Evolutionary conservation across 2,329 filamentous ascomycete genomes (phyloP).

Genomic region (Aspergillus puulaauensis): DNA sequence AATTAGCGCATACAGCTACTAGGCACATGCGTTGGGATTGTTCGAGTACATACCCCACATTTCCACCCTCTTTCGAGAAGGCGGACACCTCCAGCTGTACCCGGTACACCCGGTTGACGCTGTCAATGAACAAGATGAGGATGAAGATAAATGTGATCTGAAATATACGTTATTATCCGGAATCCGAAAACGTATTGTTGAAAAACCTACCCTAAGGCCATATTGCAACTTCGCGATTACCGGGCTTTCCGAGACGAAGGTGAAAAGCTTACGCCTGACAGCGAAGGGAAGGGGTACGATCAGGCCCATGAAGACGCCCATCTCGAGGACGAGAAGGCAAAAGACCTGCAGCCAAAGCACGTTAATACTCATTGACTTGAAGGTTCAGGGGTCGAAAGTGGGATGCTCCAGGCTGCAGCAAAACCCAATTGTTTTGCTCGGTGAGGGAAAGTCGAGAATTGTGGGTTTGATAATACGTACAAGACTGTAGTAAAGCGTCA

Average conservation of each 20-base stretch:
- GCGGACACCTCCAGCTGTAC: constrained; percentile 85
- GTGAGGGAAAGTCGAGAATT: not conserved
- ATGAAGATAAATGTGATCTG: constrained; percentile 98
- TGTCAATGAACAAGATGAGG: constrained; percentile 95
- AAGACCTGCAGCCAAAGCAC: constrained; percentile 42
- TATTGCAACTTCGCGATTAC: constrained; percentile 91
- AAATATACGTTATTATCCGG: constrained; percentile 3
- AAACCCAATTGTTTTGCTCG: constrained; percentile 4
- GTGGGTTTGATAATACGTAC: constrained; percentile 44
- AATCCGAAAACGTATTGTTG: not conserved
- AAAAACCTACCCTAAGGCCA: constrained; percentile 71
- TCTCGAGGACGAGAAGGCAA: constrained; percentile 50
- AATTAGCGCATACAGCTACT: constrained; percentile 6
- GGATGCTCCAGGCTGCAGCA: constrained; percentile 24
- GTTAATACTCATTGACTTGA: constrained; percentile 1
- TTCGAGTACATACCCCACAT: constrained; percentile 49
- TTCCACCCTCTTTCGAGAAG: constrained; percentile 62
- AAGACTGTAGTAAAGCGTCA: constrained; percentile 70
- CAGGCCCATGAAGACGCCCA: constrained; percentile 50
- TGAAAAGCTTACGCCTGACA: constrained; percentile 82
- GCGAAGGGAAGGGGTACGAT: constrained; percentile 83
- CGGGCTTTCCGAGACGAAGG: constrained; percentile 90
- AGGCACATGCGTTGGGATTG: not conserved
- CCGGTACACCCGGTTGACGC: constrained; percentile 92
- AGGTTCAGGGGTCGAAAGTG: constrained; percentile 3